A percentile compares a stretch with the other conserved stretches of the same genome.
These are phyloP conservation scores for Suhomyces terraborum DNA, from an alignment of 1,139 yeast genomes.

Conservation along the genomic window DNA sequence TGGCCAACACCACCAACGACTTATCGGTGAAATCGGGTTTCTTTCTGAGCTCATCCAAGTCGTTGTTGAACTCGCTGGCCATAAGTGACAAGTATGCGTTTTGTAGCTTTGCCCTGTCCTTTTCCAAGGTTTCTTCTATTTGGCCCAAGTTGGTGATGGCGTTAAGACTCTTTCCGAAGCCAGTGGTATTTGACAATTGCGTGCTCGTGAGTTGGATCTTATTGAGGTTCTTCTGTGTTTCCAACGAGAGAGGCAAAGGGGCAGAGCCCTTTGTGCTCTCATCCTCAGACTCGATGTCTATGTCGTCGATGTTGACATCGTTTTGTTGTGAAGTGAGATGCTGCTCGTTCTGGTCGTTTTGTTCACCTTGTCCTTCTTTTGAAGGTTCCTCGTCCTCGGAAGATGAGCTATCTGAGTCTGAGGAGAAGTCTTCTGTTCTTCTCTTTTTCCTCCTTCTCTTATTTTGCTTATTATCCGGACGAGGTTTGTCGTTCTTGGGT, in stretches of 20 bases:
- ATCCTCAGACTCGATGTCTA: conserved; percentile 41
- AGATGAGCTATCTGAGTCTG: conserved; percentile 49
- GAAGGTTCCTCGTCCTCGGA: conserved; percentile 25
- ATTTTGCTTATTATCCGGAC: conserved; percentile 18
- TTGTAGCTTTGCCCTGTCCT: conserved; percentile 46
- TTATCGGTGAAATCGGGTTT: conserved; percentile 64
- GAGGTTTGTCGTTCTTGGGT: conserved; percentile 15
- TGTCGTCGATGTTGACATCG: conserved; percentile 36
- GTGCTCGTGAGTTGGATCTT: conserved; percentile 33
- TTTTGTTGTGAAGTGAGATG: conserved; percentile 4
- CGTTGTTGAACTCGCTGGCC: conserved; percentile 63
- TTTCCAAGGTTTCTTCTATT: conserved; percentile 25
- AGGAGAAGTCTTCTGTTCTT: conserved; percentile 66
- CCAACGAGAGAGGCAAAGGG: conserved; percentile 24
- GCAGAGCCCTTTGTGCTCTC: conserved; percentile 26
- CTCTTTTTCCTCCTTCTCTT: conserved; percentile 69
- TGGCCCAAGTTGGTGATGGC: conserved; percentile 25
- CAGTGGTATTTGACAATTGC: conserved; percentile 22
- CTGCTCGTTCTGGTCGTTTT: conserved; percentile 10
- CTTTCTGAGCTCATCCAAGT: conserved; percentile 61
- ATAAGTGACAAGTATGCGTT: conserved; percentile 56
- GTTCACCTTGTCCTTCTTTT: not conserved
- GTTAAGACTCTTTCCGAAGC: conserved; percentile 19
- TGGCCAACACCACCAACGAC: conserved; percentile 63
- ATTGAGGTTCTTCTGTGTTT: conserved; percentile 28